A percentile compares a stretch with the other conserved stretches of the same genome.
These are phyloP conservation scores for Sphaerobolus stellatus DNA, from an alignment of 1,284 basidiomycete genomes.

Conservation along the genomic window DNA sequence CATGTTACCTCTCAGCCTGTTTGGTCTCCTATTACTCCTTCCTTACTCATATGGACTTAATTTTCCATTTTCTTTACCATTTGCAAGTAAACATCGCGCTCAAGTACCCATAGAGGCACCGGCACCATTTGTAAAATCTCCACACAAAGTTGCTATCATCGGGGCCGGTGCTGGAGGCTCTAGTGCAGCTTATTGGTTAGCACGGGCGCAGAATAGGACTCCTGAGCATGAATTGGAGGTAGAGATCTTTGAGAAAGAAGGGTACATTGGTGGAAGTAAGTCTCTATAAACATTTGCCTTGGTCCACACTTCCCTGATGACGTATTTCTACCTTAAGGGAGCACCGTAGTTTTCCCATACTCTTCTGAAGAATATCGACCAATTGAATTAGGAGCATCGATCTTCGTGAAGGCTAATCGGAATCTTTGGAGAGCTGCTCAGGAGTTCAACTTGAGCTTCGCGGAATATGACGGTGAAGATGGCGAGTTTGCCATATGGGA, in stretches of 20 bases:
- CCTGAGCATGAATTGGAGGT: constrained; percentile 60
- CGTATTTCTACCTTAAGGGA: constrained; percentile 46
- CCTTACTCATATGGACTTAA: too few relatives aligned
- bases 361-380: constrained; percentile 59
- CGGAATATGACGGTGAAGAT: constrained; percentile 52
- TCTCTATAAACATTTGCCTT: constrained; percentile 22
- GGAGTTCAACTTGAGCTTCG: constrained; percentile 73
- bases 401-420: constrained; percentile 82
- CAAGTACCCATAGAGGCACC: too few relatives aligned
- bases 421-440: constrained; percentile 80
- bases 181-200: constrained; percentile 85
- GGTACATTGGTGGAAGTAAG: constrained; percentile 83
- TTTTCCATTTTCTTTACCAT: too few relatives aligned
- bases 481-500: constrained; percentile 77
- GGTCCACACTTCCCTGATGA: not conserved
- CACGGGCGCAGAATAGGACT: constrained; percentile 67
- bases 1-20: too few relatives aligned
- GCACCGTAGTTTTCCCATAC: constrained; percentile 77
- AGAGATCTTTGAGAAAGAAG: constrained; percentile 78
- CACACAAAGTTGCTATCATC: constrained; percentile 65
- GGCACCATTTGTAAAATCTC: too few relatives aligned
- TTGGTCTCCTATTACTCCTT: too few relatives aligned
- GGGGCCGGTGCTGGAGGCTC: constrained; percentile 87
- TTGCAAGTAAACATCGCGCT: too few relatives aligned
- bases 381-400: constrained; percentile 84